These are phyloP conservation scores for Chrysanthemum makinoi DNA, from an alignment of 129 eudicot species.

Conservation along the genomic window DNA sequence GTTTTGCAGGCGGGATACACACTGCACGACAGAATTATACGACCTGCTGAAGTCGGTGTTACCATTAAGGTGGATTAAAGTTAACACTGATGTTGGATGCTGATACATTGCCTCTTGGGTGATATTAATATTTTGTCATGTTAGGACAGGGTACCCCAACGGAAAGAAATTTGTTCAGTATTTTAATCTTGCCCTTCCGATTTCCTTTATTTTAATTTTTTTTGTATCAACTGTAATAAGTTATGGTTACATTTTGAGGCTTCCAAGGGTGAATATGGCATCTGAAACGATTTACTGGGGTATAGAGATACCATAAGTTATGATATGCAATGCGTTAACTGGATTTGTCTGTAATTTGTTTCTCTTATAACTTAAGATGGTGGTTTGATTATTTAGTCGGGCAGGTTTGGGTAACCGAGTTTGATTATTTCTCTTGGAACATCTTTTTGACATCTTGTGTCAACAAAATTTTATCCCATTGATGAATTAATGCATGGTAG, in stretches of 20 bases:
- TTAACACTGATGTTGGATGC: slow-evolving; percentile 22
- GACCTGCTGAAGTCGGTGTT: slow-evolving; percentile 96
- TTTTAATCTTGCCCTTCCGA: neutral
- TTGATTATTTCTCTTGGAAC: no score
- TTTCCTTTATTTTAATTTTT: slow-evolving; percentile 14
- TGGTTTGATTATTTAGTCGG: no score
- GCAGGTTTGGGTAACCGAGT: no score
- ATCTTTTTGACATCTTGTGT: no score
- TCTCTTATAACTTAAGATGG: no score
- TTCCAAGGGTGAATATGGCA: neutral
- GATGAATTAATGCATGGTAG: no score
- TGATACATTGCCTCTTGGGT: neutral
- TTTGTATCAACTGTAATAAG: slow-evolving; percentile 19
- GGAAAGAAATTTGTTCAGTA: neutral
- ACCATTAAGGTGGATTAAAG: slow-evolving; percentile 43
- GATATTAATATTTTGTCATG: slow-evolving; percentile 2
- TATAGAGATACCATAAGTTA: neutral
- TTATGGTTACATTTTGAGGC: slow-evolving; percentile 10
- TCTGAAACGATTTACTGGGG: neutral
- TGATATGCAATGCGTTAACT: neutral
- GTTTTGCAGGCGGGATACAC: slow-evolving; percentile 66
- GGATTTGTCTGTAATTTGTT: neutral
- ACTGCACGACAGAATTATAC: slow-evolving; percentile 62
- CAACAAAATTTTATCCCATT: no score
- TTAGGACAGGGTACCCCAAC: slow-evolving; percentile 4